Conservation (phyloP, 2,329 filamentous ascomycete genomes). For the Pseudogymnoascus sp. region DNA sequence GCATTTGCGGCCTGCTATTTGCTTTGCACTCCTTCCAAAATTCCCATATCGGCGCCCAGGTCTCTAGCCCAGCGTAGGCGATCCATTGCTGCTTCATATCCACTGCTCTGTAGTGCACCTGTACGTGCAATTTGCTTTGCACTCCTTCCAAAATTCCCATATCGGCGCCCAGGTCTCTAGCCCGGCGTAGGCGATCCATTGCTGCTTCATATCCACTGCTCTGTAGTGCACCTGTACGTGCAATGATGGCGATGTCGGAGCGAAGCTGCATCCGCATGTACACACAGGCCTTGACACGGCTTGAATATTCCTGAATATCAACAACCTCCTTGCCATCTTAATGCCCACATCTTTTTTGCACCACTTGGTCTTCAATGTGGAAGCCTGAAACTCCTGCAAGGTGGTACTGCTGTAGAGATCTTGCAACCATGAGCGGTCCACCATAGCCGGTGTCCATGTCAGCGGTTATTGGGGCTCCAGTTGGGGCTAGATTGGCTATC, state of each 20-base stretch:
- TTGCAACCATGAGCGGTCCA: conserved; percentile 43
- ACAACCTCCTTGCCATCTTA: conserved; percentile 54
- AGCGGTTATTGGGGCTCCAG: conserved; percentile 39
- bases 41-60: conserved; percentile 50
- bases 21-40: conserved; percentile 50
- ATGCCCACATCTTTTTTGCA: conserved; percentile 58
- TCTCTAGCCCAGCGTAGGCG: conserved; percentile 42
- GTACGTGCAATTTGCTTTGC: conserved; percentile 50
- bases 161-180: conserved; percentile 48
- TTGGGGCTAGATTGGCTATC: conserved; percentile 41
- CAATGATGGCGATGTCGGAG: conserved; percentile 56
- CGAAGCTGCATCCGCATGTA: conserved; percentile 39
- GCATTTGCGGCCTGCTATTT: conserved; percentile 39
- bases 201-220: conserved; percentile 49
- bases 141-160: conserved; percentile 54
- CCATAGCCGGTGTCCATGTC: conserved; percentile 48
- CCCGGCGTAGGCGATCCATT: conserved; percentile 40
- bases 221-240: conserved; percentile 54
- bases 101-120: conserved; percentile 48
- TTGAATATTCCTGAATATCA: conserved; percentile 42
- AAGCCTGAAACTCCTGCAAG: conserved; percentile 48
- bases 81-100: conserved; percentile 47
- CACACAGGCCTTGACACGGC: conserved; percentile 46
- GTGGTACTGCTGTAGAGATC: conserved; percentile 44
- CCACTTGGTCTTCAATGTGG: conserved; percentile 56